A percentile compares a stretch with the other conserved stretches of the same genome.
Evolutionary conservation across 495 filamentous ascomycete species (phyloP).

Genomic region (Penicillium alfredii): DNA sequence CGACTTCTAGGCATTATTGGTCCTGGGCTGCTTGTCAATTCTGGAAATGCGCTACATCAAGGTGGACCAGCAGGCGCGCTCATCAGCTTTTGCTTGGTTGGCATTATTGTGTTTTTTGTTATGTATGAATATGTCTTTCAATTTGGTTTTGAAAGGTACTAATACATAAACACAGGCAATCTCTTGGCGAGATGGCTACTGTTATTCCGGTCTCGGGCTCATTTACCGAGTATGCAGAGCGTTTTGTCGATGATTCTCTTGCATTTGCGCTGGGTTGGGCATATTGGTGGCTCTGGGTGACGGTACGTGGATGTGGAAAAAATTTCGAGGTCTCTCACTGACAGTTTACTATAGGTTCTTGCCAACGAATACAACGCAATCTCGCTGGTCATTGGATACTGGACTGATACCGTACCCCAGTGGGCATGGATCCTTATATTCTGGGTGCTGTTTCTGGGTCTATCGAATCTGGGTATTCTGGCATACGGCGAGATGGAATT

Average conservation of each 20-base stretch:
- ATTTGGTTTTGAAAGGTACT: not conserved
- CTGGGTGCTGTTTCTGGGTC: slow-evolving; percentile 46
- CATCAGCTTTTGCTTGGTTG: slow-evolving; percentile 58
- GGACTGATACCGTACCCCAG: slow-evolving; percentile 38
- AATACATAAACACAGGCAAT: slow-evolving; percentile 32
- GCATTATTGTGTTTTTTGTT: slow-evolving; percentile 59
- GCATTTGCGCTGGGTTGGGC: slow-evolving; percentile 50
- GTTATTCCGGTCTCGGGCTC: slow-evolving; percentile 49
- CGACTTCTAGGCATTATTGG: slow-evolving; percentile 40
- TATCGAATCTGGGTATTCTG: slow-evolving; percentile 50
- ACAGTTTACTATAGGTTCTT: slow-evolving; percentile 24
- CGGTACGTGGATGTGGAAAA: slow-evolving; percentile 17
- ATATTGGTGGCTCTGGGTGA: slow-evolving; percentile 57
- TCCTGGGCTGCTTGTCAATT: slow-evolving; percentile 46
- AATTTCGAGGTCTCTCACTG: no score
- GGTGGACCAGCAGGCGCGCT: slow-evolving; percentile 58
- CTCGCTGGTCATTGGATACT: slow-evolving; percentile 36
- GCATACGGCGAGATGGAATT: slow-evolving; percentile 63
- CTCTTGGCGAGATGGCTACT: slow-evolving; percentile 53
- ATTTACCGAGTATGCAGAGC: slow-evolving; percentile 51
- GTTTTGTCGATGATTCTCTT: slow-evolving; percentile 50
- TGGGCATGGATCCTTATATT: slow-evolving; percentile 62
- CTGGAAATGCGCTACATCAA: slow-evolving; percentile 53
- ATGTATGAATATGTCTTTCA: no score
- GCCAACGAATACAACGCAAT: slow-evolving; percentile 49